Percentiles rank a stretch among this genome's conserved stretches.
phyloP scores from a whole-genome alignment of 768 basidiomycete genomes.

The Lactarius quietus region DNA sequence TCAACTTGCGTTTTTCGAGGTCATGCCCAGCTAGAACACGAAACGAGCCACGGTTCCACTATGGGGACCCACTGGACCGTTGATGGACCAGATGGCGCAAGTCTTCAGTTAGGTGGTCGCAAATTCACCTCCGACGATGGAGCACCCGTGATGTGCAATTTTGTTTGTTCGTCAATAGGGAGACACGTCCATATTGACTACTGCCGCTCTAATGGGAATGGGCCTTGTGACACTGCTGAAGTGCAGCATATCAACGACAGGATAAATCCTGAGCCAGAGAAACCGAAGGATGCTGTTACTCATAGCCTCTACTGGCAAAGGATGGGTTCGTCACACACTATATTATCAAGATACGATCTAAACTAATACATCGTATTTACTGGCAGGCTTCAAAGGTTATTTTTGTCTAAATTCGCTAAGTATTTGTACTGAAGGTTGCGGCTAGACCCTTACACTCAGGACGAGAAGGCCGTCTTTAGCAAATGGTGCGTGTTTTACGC shows the following conservation, averaged over 20 bases:
- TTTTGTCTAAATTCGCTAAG: neutral
- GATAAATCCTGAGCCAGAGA: slow-evolving; percentile 45
- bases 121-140: slow-evolving; percentile 52
- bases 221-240: slow-evolving; percentile 42
- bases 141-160: slow-evolving; percentile 60
- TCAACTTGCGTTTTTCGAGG: slow-evolving; percentile 35
- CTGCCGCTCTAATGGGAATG: slow-evolving; percentile 41
- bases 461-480: slow-evolving; percentile 49
- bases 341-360: neutral
- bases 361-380: neutral
- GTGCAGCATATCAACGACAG: slow-evolving; percentile 42
- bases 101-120: slow-evolving; percentile 51
- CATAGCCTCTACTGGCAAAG: slow-evolving; percentile 56
- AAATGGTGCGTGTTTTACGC: slow-evolving; percentile 44
- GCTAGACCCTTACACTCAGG: slow-evolving; percentile 54
- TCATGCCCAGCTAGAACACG: slow-evolving; percentile 57
- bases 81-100: slow-evolving; percentile 48
- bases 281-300: slow-evolving; percentile 50
- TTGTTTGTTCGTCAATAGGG: slow-evolving; percentile 52
- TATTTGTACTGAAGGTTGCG: neutral
- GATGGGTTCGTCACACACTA: slow-evolving; percentile 39
- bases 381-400: slow-evolving; percentile 52
- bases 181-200: slow-evolving; percentile 57
- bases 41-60: slow-evolving; percentile 63
- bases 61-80: slow-evolving; percentile 53